phyloP scores from a whole-genome alignment of 1,284 basidiomycete species.

The Tilletia caries region DNA sequence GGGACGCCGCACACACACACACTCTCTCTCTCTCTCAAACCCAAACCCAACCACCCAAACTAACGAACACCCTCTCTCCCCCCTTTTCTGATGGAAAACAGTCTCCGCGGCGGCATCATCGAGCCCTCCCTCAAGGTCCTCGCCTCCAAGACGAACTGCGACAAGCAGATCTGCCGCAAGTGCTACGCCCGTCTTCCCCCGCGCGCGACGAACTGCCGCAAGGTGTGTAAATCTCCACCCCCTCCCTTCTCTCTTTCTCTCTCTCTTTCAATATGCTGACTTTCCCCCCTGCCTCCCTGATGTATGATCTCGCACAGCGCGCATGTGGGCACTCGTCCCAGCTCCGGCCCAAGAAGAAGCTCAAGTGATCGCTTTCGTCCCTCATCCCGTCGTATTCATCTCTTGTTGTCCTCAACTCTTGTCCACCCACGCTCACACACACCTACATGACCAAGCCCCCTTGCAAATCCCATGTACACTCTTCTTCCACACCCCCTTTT shows the following conservation, averaged over 20 bases:
- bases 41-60: no score
- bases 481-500: not conserved
- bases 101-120: conserved; percentile 96
- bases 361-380: conserved; percentile 77
- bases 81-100: conserved; percentile 51
- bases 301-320: conserved; percentile 57
- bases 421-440: not conserved
- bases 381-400: no score
- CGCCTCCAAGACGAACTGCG: conserved; percentile 72
- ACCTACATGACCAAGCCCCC: not conserved
- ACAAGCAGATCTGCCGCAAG: conserved; percentile 92
- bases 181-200: conserved; percentile 99
- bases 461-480: conserved; percentile 10
- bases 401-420: conserved; percentile 11
- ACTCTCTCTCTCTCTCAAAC: no score
- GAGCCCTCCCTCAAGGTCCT: conserved; percentile 97
- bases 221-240: no score
- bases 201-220: conserved; percentile 98
- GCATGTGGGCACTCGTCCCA: conserved; percentile 54
- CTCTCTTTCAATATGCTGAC: conserved; percentile 2
- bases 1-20: no score
- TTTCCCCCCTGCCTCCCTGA: conserved; percentile 28
- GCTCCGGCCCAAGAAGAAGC: conserved; percentile 79
- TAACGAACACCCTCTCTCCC: no score
- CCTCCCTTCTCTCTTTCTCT: not conserved